phyloP scores from a whole-genome alignment of 108 stramenopile genomes.

The Aureococcus anophagefferens region DNA sequence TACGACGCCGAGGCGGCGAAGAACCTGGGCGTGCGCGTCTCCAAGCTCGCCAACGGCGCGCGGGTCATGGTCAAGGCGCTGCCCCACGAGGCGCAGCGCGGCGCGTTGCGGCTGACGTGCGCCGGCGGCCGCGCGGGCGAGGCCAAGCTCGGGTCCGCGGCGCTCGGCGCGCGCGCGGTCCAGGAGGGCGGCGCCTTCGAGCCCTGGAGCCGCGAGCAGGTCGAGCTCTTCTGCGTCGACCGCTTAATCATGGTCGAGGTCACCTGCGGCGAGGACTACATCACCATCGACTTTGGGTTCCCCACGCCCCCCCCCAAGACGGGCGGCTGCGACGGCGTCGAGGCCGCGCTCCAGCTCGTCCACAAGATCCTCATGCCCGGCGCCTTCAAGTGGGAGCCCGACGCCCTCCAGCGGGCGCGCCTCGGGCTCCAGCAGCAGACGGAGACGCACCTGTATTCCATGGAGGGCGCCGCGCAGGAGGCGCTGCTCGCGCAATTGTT shows the following conservation, averaged over 20 bases:
- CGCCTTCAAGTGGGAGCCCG: slow-evolving; percentile 84
- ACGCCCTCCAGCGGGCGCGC: slow-evolving; percentile 75
- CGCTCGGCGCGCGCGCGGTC: slow-evolving; percentile 89
- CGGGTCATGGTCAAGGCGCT: slow-evolving; percentile 24
- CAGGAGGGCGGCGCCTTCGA: slow-evolving; percentile 96
- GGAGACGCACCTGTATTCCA: slow-evolving; percentile 23
- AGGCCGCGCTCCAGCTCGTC: slow-evolving; percentile 81
- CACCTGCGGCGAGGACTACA: slow-evolving; percentile 80
- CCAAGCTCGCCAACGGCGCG: slow-evolving; percentile 7
- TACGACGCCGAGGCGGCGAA: slow-evolving; percentile 25
- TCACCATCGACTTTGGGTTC: slow-evolving; percentile 84
- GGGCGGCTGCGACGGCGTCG: slow-evolving; percentile 78
- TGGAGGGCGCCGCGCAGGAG: slow-evolving; percentile 34
- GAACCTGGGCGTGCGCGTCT: slow-evolving; percentile 8
- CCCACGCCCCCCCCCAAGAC: slow-evolving; percentile 85
- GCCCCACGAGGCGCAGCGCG: slow-evolving; percentile 43
- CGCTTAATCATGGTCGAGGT: slow-evolving; percentile 94
- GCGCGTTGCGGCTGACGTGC: slow-evolving; percentile 72
- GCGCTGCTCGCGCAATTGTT: slow-evolving; percentile 16
- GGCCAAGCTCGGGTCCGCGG: slow-evolving; percentile 63
- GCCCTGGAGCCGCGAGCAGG: slow-evolving; percentile 84
- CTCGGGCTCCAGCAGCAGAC: background rate
- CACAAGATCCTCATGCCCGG: slow-evolving; percentile 71
- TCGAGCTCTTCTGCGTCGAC: slow-evolving; percentile 94
- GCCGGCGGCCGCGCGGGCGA: slow-evolving; percentile 87